Evolutionary conservation across 108 stramenopile genomes (phyloP), one percentile per base, ranked within the genome.

Genomic region (Nitzschia sp.): DNA sequence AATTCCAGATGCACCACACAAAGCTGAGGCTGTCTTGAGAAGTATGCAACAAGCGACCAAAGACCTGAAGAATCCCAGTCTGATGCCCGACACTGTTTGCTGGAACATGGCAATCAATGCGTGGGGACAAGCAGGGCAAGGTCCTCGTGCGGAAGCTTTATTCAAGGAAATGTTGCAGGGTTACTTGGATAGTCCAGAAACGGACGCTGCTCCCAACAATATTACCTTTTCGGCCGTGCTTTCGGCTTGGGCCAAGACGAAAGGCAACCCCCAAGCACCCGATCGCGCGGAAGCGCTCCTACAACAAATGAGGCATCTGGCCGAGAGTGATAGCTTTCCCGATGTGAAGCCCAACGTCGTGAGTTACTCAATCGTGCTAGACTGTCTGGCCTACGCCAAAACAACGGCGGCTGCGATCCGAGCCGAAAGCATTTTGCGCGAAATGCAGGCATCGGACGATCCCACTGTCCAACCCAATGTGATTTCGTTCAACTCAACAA

Each of bases 221-320:
- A 88, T 74, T 68, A 85, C 82, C 30, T 82, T 74, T 59, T 84
- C 82, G 33, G 60, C 74, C 4, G 84, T 87, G 6, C 75, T 90
- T 36, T 68, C 65, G 15, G 88, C 82, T 0, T 81, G 78, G 79
- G 82, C 85, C 48, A 70, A 77, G 42, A 66, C 68, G 13, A 25
- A 54, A 33, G 21, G 19, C 35, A 57, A 76, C 28, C 68, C 66
- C 15, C 67, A 72, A 17, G 83, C 78, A 17, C 33, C 77, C 32
- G 36, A 78, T 11, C 70, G 77, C 11, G 70, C 70, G 19, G 63
- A 70, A 46, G 18, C 48, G 11, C 49, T 78, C 6, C 55, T 78
- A 17, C 32, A 28, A 55, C 63, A 53, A 19, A 66, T 78, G 77
- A 55, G 71, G 51, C 54, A 62, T 15, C 56, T 61, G n/a, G 53